Percentiles rank a stretch among this genome's conserved stretches.
Conservation (phyloP, 2,329 filamentous ascomycete species). For the Exophiala sideris region DNA sequence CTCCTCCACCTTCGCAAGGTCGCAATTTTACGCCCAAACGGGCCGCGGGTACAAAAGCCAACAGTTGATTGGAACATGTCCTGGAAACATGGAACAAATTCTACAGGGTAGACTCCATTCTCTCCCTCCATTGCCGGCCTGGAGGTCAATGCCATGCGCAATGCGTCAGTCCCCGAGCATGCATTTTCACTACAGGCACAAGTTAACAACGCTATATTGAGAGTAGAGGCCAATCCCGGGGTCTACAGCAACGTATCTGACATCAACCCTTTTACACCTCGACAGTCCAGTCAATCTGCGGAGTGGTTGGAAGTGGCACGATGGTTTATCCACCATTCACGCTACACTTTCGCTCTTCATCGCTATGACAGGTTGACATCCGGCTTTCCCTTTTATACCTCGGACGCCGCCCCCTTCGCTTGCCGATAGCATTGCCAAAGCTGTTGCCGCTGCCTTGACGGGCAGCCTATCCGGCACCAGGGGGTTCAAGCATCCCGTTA, state of each 20-base stretch:
- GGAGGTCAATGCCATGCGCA: conserved; percentile 7
- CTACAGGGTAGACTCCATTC: conserved; percentile 7
- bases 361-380: conserved; percentile 7
- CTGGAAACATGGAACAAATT: conserved; percentile 5
- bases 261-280: not conserved
- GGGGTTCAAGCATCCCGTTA: conserved; percentile 1
- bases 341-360: conserved; percentile 15
- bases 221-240: conserved; percentile 11
- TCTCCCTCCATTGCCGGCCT: conserved; percentile 12
- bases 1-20: conserved; percentile 6
- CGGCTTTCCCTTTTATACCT: not conserved
- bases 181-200: conserved; percentile 5
- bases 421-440: conserved; percentile 7
- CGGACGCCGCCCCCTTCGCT: not conserved
- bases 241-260: conserved; percentile 9
- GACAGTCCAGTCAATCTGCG: not conserved
- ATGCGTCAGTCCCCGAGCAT: conserved; percentile 1
- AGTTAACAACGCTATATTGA: conserved; percentile 12
- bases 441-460: not conserved
- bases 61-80: conserved; percentile 10
- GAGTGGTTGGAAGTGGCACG: conserved; percentile 2
- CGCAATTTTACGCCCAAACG: conserved; percentile 15
- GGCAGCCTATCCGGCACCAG: not conserved
- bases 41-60: conserved; percentile 3
- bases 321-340: conserved; percentile 16